Conservation (phyloP, 2,329 filamentous ascomycete genomes). For the Lecanosticta acicola region DNA sequence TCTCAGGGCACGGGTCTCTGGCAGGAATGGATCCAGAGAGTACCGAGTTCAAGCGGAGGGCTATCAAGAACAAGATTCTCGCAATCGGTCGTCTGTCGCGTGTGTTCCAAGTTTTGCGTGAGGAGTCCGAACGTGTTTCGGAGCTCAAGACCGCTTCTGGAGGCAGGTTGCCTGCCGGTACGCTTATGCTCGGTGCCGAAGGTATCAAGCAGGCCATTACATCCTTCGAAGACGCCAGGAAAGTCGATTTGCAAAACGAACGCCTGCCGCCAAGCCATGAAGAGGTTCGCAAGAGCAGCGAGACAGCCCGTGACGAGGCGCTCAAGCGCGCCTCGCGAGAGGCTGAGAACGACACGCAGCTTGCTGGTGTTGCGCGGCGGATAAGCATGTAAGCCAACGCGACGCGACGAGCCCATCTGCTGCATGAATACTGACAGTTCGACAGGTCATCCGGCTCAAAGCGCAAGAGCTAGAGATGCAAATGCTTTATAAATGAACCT, state of each 20-base stretch:
- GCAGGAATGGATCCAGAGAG: conserved; percentile 67
- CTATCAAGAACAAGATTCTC: conserved; percentile 99
- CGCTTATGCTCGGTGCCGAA: conserved; percentile 94
- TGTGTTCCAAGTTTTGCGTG: conserved; percentile 95
- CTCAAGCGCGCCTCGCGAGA: conserved; percentile 80
- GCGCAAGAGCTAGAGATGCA: not conserved
- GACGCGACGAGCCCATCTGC: not conserved
- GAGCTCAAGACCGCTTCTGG: conserved; percentile 96
- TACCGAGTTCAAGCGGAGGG: conserved; percentile 87
- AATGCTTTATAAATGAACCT: too few relatives aligned
- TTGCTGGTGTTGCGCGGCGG: conserved; percentile 80
- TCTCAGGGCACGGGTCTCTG: conserved; percentile 34
- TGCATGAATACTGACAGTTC: not conserved
- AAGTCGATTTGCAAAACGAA: conserved; percentile 96
- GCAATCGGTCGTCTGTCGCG: conserved; percentile 93
- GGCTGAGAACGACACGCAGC: conserved; percentile 82
- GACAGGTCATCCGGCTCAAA: conserved; percentile 4
- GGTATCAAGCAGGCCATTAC: conserved; percentile 98
- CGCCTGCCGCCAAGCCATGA: conserved; percentile 86
- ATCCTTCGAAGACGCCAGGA: conserved; percentile 92
- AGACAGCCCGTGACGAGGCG: conserved; percentile 74
- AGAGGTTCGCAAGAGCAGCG: conserved; percentile 77
- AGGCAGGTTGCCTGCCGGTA: conserved; percentile 85
- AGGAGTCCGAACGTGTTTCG: conserved; percentile 93
- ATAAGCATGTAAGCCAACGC: conserved; percentile 73